phyloP scores from a whole-genome alignment of 2,329 filamentous ascomycete genomes.

The Fusarium coicis region DNA sequence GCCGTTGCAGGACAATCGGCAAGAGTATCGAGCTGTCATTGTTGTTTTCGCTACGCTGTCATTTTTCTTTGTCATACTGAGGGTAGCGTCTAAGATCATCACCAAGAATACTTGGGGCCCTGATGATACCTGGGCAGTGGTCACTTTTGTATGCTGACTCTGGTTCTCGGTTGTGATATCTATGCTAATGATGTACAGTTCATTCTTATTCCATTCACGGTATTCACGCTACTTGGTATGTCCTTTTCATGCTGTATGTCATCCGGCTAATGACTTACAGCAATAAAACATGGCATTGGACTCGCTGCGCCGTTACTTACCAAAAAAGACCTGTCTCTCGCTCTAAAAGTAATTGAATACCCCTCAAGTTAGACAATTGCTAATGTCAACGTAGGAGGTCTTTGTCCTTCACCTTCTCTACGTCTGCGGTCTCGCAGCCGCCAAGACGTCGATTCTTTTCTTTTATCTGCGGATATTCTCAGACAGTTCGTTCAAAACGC shows the following conservation, averaged over 20 bases:
- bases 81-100: not conserved
- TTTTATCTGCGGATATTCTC: conserved; percentile 9
- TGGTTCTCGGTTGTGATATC: accelerated
- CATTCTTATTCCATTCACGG: not conserved
- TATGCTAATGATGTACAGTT: not conserved
- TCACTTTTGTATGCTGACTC: not conserved
- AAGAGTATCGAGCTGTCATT: not conserved
- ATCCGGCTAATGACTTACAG: not conserved
- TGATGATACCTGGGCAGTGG: not conserved
- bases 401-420: not conserved
- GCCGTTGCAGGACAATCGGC: not conserved
- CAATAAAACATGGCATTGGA: not conserved
- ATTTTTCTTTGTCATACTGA: accelerated
- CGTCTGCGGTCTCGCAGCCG: not conserved
- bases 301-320: not conserved
- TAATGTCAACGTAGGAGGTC: not conserved
- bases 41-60: not conserved
- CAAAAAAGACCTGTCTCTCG: not conserved
- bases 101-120: not conserved
- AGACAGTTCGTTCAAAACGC: not conserved
- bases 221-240: not conserved
- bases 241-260: accelerated
- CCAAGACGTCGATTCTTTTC: conserved; percentile 5
- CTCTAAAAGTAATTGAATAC: conserved; percentile 14
- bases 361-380: too few relatives aligned